Evolutionary conservation across 1,139 yeast genomes (phyloP).

Genomic region (Zygoascus meyerae): DNA sequence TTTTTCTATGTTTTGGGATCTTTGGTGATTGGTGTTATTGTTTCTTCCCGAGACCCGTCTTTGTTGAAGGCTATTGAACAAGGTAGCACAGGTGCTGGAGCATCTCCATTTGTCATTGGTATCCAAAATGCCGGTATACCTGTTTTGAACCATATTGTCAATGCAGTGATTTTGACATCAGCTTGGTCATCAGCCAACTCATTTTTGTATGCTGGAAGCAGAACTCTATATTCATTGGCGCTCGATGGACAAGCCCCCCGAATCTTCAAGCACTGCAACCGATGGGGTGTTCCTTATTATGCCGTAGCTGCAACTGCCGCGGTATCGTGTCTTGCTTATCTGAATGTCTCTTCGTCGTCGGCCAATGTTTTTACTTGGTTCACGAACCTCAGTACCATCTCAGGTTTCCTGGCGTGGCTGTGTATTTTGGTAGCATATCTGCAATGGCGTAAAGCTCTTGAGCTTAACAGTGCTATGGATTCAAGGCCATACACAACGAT

Average conservation of each 20-base stretch:
- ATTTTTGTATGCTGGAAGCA: constrained; percentile 38
- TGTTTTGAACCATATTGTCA: constrained; percentile 58
- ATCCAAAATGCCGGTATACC: constrained; percentile 48
- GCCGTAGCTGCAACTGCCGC: constrained; percentile 30
- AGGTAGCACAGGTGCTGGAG: constrained; percentile 46
- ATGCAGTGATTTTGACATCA: constrained; percentile 59
- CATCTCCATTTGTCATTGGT: constrained; percentile 65
- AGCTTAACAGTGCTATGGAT: constrained; percentile 22
- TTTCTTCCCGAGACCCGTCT: constrained; percentile 46
- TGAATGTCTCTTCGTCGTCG: constrained; percentile 42
- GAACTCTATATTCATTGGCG: constrained; percentile 40
- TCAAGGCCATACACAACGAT: constrained; percentile 40
- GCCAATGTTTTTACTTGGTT: constrained; percentile 44
- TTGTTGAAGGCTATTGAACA: constrained; percentile 38
- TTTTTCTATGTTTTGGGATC: constrained; percentile 52
- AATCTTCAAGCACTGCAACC: constrained; percentile 39
- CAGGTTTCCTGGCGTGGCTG: constrained; percentile 44
- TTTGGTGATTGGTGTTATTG: constrained; percentile 52
- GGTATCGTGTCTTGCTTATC: constrained; percentile 37
- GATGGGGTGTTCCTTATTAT: constrained; percentile 42
- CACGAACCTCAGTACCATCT: constrained; percentile 39
- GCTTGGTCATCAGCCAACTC: constrained; percentile 46
- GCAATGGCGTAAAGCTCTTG: constrained; percentile 51
- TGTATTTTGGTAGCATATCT: constrained; percentile 42
- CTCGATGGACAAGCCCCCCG: constrained; percentile 47